Percentiles rank a stretch among this genome's conserved stretches.
Evolutionary conservation across 495 filamentous ascomycete species (phyloP).

Genomic region (Podospora pseudoanserina): DNA sequence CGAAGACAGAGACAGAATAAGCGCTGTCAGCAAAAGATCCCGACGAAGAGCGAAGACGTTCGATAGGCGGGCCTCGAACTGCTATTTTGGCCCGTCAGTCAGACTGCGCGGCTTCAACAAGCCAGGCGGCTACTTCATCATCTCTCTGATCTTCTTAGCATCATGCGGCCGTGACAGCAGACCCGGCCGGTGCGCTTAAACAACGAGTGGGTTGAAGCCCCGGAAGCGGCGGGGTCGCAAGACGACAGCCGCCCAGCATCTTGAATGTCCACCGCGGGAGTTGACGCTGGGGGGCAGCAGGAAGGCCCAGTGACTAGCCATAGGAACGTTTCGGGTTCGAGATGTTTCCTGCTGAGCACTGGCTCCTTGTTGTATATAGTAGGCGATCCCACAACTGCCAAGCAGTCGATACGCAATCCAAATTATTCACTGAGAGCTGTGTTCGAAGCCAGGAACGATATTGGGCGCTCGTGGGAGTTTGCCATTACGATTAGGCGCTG

Average conservation of each 20-base stretch:
- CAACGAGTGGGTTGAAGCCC: slow-evolving; percentile 1
- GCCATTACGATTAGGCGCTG: slow-evolving; percentile 1
- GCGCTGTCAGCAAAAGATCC: background rate
- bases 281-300: slow-evolving; percentile 4
- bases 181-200: slow-evolving; percentile 15
- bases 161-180: slow-evolving; percentile 14
- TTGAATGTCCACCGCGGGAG: slow-evolving; percentile 7
- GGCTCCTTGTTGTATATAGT: background rate
- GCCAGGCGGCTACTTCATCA: background rate
- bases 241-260: slow-evolving; percentile 13
- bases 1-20: background rate
- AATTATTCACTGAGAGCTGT: background rate
- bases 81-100: background rate
- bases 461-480: background rate
- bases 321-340: slow-evolving; percentile 3
- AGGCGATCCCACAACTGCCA: background rate
- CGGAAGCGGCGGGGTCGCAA: slow-evolving; percentile 8
- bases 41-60: background rate
- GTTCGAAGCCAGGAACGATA: no score
- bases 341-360: slow-evolving; percentile 1
- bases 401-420: background rate
- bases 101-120: background rate
- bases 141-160: background rate
- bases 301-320: background rate
- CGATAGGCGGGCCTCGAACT: background rate